These are phyloP conservation scores for Aspergillus piperis DNA, from an alignment of 2,329 filamentous ascomycete species.

Conservation along the genomic window DNA sequence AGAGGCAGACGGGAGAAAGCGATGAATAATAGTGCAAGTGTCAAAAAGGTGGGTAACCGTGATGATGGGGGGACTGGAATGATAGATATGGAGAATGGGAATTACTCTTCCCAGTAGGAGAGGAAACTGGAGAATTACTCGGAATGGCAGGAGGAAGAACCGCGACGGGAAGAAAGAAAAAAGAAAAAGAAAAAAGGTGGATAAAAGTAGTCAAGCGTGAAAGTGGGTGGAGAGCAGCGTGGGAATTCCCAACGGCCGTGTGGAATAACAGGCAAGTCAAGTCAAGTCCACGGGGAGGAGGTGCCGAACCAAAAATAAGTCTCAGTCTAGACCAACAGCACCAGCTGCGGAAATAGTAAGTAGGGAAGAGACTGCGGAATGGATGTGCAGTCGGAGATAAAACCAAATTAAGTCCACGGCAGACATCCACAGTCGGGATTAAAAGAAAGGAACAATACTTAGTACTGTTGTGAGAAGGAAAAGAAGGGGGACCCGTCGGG, in stretches of 20 bases:
- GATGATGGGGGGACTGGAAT: too few relatives aligned
- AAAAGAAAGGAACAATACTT: too few relatives aligned
- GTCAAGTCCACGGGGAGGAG: not conserved
- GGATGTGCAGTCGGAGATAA: not conserved
- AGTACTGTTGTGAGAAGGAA: too few relatives aligned
- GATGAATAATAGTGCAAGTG: not conserved
- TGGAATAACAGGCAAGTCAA: too few relatives aligned
- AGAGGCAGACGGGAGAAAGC: not conserved
- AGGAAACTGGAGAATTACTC: too few relatives aligned
- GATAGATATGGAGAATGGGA: too few relatives aligned
- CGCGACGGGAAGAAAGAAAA: not conserved
- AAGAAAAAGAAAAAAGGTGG: conserved; percentile 3
- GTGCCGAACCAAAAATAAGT: conserved; percentile 19
- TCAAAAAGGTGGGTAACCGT: not conserved
- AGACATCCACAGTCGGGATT: too few relatives aligned
- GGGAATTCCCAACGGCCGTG: conserved; percentile 4
- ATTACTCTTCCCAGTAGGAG: too few relatives aligned
- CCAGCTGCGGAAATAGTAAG: not conserved
- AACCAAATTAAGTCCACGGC: not conserved
- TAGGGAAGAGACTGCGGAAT: not conserved
- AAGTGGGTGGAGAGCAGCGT: not conserved
- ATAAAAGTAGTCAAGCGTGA: not conserved
- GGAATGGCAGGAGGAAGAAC: too few relatives aligned
- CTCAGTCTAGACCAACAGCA: conserved; percentile 13
- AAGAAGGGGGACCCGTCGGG: too few relatives aligned